Evolutionary conservation across 2,329 filamentous ascomycete genomes (phyloP).

Genomic region (Fusarium pseudoanthophilum): DNA sequence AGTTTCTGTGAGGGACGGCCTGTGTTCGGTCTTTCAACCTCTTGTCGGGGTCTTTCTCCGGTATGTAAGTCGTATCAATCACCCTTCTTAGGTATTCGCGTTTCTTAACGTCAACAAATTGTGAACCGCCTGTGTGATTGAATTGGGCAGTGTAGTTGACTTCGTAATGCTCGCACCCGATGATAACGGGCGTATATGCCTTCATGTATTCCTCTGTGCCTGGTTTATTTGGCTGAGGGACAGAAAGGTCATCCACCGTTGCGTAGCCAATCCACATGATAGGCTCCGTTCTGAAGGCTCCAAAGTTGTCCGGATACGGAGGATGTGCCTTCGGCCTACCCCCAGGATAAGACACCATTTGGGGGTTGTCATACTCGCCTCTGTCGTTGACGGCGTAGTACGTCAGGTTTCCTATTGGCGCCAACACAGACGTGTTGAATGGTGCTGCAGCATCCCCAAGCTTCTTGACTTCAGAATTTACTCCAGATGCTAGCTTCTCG

Average conservation of each 20-base stretch:
- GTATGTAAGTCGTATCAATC: not conserved
- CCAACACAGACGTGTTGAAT: not conserved
- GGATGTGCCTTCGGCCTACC: rapidly evolving
- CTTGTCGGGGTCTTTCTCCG: not conserved
- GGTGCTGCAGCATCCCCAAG: not conserved
- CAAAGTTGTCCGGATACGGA: not conserved
- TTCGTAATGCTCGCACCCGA: constrained; percentile 22
- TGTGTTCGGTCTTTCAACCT: constrained; percentile 9
- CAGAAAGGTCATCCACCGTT: rapidly evolving
- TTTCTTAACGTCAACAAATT: rapidly evolving
- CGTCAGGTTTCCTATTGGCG: rapidly evolving
- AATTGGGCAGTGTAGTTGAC: not conserved
- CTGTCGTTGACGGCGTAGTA: not conserved
- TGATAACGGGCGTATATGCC: not conserved
- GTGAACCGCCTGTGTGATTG: rapidly evolving
- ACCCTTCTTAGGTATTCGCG: not conserved
- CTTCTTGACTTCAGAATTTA: not conserved
- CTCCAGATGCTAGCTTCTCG: not conserved
- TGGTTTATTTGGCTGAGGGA: rapidly evolving
- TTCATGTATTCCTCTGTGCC: rapidly evolving
- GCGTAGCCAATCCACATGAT: constrained; percentile 29
- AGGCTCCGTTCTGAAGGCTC: constrained; percentile 12
- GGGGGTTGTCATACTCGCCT: rapidly evolving
- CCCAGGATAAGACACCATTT: rapidly evolving
- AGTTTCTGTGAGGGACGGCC: not conserved